phyloP scores from a whole-genome alignment of 2,329 filamentous ascomycete species.

The Ceratocystis ficicola region DNA sequence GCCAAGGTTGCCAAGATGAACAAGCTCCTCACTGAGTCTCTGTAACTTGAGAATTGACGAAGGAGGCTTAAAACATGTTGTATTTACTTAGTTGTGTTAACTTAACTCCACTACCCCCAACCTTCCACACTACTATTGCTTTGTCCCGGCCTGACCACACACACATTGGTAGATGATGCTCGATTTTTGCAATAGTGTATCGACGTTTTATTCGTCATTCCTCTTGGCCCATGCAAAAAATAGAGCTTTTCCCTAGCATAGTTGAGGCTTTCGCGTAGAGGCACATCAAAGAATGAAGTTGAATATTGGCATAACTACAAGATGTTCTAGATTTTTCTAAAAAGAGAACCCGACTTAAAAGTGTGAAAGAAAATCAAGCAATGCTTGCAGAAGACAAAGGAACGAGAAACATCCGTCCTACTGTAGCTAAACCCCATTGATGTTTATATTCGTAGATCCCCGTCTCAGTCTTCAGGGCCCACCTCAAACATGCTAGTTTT shows the following conservation, averaged over 20 bases:
- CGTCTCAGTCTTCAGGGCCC: not conserved
- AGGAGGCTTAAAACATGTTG: slow-evolving; percentile 12
- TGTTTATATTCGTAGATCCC: not conserved
- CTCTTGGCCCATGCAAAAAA: not conserved
- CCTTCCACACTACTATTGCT: not conserved
- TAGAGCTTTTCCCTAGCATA: not conserved
- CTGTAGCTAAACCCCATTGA: not conserved
- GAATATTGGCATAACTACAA: not conserved
- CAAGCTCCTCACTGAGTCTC: slow-evolving; percentile 91
- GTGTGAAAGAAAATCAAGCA: not conserved
- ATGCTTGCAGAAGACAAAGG: not conserved
- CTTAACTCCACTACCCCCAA: slow-evolving; percentile 2
- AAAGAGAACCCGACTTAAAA: not conserved
- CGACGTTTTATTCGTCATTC: not conserved
- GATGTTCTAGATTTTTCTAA: not conserved
- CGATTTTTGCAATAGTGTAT: not conserved
- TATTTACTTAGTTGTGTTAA: slow-evolving; percentile 10
- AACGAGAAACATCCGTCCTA: not conserved
- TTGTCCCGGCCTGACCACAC: not conserved
- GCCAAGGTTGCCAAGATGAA: slow-evolving; percentile 96
- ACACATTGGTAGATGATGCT: not conserved
- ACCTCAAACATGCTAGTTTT: not conserved
- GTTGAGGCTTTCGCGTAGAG: not conserved
- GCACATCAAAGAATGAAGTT: not conserved
- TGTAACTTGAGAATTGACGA: slow-evolving; percentile 52